Conservation (phyloP, 2,329 filamentous ascomycete species). For the Mycosphaerella sp. region DNA sequence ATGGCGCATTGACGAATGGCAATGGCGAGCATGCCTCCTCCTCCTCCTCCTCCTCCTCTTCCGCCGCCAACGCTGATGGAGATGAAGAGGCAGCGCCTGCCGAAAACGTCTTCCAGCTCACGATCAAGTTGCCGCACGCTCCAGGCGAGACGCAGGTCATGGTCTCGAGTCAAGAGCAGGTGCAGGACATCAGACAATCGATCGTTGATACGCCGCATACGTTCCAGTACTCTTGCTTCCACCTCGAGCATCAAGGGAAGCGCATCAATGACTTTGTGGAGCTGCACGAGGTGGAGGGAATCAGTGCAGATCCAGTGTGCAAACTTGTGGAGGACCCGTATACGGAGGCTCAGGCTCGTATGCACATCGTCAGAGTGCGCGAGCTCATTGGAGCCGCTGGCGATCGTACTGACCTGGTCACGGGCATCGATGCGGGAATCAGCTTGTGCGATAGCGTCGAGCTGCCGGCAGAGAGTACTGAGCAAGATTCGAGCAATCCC, state of each 20-base stretch:
- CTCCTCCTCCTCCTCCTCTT: slow-evolving; percentile 16
- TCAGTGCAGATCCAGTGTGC: slow-evolving; percentile 71
- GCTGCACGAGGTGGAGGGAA: slow-evolving; percentile 77
- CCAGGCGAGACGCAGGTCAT: slow-evolving; percentile 77
- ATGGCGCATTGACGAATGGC: slow-evolving; percentile 10
- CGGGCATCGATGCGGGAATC: slow-evolving; percentile 76
- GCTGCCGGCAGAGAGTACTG: slow-evolving; percentile 24
- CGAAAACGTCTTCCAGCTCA: slow-evolving; percentile 59
- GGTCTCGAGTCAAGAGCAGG: slow-evolving; percentile 82
- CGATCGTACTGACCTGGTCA: slow-evolving; percentile 76
- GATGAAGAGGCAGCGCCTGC: slow-evolving; percentile 20
- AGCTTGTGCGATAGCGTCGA: slow-evolving; percentile 78
- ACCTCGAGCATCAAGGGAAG: slow-evolving; percentile 82
- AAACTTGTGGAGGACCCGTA: slow-evolving; percentile 88
- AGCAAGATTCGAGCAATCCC: slow-evolving; percentile 34
- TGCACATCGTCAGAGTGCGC: slow-evolving; percentile 84
- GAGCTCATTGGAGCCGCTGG: slow-evolving; percentile 91
- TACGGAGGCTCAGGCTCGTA: slow-evolving; percentile 94
- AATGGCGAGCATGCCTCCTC: slow-evolving; percentile 15
- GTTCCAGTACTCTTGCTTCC: slow-evolving; percentile 98
- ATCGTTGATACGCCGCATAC: slow-evolving; percentile 89
- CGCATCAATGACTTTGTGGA: slow-evolving; percentile 94
- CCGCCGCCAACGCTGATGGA: slow-evolving; percentile 20
- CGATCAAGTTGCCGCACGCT: slow-evolving; percentile 73
- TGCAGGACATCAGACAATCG: slow-evolving; percentile 94